A percentile compares a stretch with the other conserved stretches of the same genome.
Conservation (phyloP, 2,329 filamentous ascomycete species). For the Gnomoniopsis smithogilvyi region DNA sequence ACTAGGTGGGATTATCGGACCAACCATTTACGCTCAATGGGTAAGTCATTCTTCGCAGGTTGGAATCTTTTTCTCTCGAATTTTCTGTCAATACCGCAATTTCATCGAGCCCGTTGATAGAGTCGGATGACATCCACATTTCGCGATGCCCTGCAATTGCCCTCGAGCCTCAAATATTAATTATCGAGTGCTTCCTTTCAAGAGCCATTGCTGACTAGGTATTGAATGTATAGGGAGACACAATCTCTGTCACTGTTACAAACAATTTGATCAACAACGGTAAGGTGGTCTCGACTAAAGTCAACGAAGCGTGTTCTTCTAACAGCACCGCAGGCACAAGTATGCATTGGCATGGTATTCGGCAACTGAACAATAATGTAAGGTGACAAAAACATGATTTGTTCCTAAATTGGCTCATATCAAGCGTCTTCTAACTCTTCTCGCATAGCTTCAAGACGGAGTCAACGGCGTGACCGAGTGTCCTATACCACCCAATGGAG, state of each 20-base stretch:
- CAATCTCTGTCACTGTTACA: constrained; percentile 56
- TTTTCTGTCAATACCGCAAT: too few relatives aligned
- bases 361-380: constrained; percentile 36
- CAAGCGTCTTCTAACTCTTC: neutral
- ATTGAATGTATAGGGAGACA: constrained; percentile 35
- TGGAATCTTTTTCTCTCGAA: too few relatives aligned
- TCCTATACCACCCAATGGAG: constrained; percentile 33
- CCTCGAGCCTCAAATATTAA: too few relatives aligned
- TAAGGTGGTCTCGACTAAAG: constrained; percentile 14
- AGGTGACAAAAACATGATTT: neutral
- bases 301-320: neutral
- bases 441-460: constrained; percentile 39
- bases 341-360: constrained; percentile 49
- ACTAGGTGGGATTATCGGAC: constrained; percentile 34
- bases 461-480: constrained; percentile 41
- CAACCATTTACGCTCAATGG: constrained; percentile 49
- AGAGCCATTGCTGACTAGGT: too few relatives aligned
- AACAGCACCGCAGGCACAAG: constrained; percentile 30
- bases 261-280: constrained; percentile 56
- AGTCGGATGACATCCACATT: too few relatives aligned
- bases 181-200: too few relatives aligned
- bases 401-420: too few relatives aligned
- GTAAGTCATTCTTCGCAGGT: too few relatives aligned
- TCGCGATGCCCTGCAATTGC: too few relatives aligned
- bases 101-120: too few relatives aligned